These are phyloP conservation scores for Dendrocalamus sinicus DNA, from an alignment of 176 grass and related monocot species.

Conservation along the genomic window DNA sequence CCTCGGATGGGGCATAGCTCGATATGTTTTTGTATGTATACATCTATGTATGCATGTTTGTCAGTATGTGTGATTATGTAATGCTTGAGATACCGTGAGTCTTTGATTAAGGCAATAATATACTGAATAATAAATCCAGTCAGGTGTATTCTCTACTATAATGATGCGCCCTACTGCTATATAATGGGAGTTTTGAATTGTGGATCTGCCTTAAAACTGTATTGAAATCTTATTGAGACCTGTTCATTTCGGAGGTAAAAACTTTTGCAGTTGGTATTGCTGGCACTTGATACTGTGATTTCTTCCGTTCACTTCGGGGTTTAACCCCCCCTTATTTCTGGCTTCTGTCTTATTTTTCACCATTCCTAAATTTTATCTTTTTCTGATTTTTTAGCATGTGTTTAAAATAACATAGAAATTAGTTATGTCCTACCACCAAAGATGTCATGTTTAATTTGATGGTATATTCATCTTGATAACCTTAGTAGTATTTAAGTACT, in stretches of 20 bases:
- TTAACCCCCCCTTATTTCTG: no score
- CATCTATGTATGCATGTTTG: constrained; percentile 36
- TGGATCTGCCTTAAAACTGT: background rate
- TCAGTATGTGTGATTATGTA: constrained; percentile 49
- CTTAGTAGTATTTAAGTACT: no score
- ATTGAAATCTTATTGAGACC: background rate
- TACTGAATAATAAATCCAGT: constrained; percentile 24
- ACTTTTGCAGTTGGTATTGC: background rate
- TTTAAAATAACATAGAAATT: no score
- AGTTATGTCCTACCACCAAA: no score
- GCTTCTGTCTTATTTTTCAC: no score
- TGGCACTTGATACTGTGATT: background rate
- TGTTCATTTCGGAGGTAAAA: background rate
- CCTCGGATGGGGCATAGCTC: constrained; percentile 38
- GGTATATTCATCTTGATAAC: no score
- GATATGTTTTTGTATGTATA: constrained; percentile 36
- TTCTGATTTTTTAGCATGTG: no score
- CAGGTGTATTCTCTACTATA: background rate
- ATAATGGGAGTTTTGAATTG: background rate
- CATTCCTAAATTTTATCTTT: no score
- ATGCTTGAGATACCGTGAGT: constrained; percentile 16
- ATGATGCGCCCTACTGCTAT: background rate
- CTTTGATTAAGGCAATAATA: constrained; percentile 13
- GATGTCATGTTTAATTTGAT: no score
- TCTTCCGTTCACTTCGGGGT: background rate